Base-by-base conservation (phyloP, 805 yeast genomes). In the Kuraishia ogatae region DNA sequence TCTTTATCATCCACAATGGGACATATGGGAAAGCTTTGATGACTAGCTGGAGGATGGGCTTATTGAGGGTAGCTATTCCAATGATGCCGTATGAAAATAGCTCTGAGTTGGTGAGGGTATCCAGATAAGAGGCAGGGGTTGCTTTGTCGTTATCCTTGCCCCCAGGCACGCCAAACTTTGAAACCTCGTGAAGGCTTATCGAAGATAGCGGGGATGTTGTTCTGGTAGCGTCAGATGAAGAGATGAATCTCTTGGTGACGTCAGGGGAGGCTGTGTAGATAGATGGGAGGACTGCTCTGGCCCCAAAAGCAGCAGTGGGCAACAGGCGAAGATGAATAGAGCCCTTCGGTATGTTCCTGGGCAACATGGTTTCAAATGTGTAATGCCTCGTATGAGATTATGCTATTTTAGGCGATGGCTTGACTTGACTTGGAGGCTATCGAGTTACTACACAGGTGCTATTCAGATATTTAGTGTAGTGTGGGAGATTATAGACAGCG, bases 1-100 rank as follows among this genome's bases (percentile, higher is more conserved):
- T 70, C 70, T 84, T 88, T 59, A 92, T 78, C 48, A 90, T 54
- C 58, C 81, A 76, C 60, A 86, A 74, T 21, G 98, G 98, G 13
- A 85, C 80, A 59, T 78, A 82, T 2, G 96, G 96, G 71, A 87
- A 88, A 6, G 80, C 49, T 60, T 79, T 83, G 62, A 86, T 84
- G 52, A 83, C 85, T 7, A 80, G 55, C 57, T 85, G 74, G 59
- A 88, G 74, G 39, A 84, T 76, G 39, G 84, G 77, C 62, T 83
- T 84, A 66, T 83, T 83, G 39, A 84, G 60, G 1, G 93, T 87
- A 48, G 85, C 85, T 48, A 82, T 57, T 6, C 94, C 94, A 59
- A 88, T 87, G 56, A 85, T 72, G 47, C 84, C 79, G 59, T 83
- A 80, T 1, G 89, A 84, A 50, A 87, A 67, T 53, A 88, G 71